phyloP scores from a whole-genome alignment of 208 protist species.

The Leishmania major region DNA sequence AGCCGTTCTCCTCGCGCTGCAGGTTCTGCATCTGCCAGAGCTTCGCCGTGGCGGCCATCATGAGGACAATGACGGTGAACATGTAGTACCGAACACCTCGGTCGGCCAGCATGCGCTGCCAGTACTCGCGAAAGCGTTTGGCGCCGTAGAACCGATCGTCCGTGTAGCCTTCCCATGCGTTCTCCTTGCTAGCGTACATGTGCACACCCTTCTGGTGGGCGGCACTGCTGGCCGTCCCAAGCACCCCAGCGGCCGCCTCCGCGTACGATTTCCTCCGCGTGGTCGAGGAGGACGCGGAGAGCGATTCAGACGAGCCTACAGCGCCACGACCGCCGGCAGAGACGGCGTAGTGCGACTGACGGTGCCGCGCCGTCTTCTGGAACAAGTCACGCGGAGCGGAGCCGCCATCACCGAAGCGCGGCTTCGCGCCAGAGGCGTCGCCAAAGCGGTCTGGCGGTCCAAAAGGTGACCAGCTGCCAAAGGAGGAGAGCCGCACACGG shows the following conservation, averaged over 20 bases:
- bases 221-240: slow-evolving; percentile 23
- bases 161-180: slow-evolving; percentile 82
- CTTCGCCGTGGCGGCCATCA: slow-evolving; percentile 47
- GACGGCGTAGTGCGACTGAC: slow-evolving; percentile 29
- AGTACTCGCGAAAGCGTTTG: slow-evolving; percentile 80
- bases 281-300: neutral
- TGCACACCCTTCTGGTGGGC: slow-evolving; percentile 49
- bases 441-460: slow-evolving; percentile 27
- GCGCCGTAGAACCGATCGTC: slow-evolving; percentile 86
- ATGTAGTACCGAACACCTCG: slow-evolving; percentile 82
- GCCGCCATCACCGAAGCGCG: slow-evolving; percentile 23
- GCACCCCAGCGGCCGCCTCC: slow-evolving; percentile 28
- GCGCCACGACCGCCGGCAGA: slow-evolving; percentile 20
- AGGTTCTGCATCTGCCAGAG: slow-evolving; percentile 67
- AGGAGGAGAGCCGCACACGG: neutral
- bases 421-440: slow-evolving; percentile 13
- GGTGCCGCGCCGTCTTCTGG: slow-evolving; percentile 26
- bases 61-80: slow-evolving; percentile 64
- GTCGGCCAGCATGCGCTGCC: slow-evolving; percentile 65
- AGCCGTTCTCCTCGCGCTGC: slow-evolving; percentile 48
- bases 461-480: slow-evolving; percentile 28
- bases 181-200: slow-evolving; percentile 91
- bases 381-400: slow-evolving; percentile 30
- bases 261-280: slow-evolving; percentile 34
- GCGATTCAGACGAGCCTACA: neutral